These are phyloP conservation scores for Colletotrichum magnum DNA, from an alignment of 2,329 filamentous ascomycete species.

Conservation along the genomic window DNA sequence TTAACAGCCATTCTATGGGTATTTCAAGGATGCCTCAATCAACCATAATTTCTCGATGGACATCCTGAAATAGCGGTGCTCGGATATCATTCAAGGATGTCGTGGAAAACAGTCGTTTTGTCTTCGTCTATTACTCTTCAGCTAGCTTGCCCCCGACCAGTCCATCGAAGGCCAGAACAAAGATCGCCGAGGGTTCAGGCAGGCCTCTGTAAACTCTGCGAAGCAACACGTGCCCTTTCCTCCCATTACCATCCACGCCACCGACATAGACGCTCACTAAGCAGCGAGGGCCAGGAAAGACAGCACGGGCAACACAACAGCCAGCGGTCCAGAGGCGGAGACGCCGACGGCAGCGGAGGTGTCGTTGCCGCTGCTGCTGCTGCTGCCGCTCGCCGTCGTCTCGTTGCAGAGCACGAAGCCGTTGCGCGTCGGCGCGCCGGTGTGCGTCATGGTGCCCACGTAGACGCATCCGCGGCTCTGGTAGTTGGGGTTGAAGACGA, in stretches of 20 bases:
- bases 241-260: neutral
- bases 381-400: slow-evolving; percentile 13
- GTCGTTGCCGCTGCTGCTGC: neutral
- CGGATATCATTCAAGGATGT: neutral
- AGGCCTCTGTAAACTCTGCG: neutral
- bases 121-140: neutral
- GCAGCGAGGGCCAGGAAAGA: slow-evolving; percentile 21
- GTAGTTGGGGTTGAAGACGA: slow-evolving; percentile 68
- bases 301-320: slow-evolving; percentile 1
- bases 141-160: neutral
- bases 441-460: slow-evolving; percentile 79
- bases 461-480: slow-evolving; percentile 58
- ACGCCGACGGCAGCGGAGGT: slow-evolving; percentile 2
- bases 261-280: neutral
- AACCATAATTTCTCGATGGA: too few relatives aligned
- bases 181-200: neutral
- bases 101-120: neutral
- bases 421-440: slow-evolving; percentile 74
- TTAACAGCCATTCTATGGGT: too few relatives aligned
- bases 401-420: slow-evolving; percentile 74
- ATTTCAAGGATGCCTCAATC: too few relatives aligned
- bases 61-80: neutral
- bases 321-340: neutral
- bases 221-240: neutral
- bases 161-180: neutral